A percentile compares a stretch with the other conserved stretches of the same genome.
Evolutionary conservation across 192 early-diverging fungal species (phyloP).

Genomic region (Coemansia reversa): DNA sequence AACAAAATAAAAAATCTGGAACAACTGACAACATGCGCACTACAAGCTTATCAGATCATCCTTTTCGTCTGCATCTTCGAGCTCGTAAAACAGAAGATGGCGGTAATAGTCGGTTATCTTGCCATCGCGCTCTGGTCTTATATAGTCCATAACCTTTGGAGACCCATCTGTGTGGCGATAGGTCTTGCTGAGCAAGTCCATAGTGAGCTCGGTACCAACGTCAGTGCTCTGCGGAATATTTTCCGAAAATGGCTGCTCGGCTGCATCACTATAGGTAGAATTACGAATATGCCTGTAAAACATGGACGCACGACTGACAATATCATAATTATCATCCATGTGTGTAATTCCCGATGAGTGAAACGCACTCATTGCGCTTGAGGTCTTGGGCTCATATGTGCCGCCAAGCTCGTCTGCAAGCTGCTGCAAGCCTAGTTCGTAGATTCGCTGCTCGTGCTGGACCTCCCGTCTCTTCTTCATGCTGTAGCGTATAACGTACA

Average conservation of each 20-base stretch:
- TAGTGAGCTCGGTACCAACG: slow-evolving; percentile 37
- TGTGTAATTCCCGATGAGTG: slow-evolving; percentile 34
- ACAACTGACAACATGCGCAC: not conserved
- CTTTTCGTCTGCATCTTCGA: slow-evolving; percentile 8
- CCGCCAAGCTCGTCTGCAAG: slow-evolving; percentile 50
- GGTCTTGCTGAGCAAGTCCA: slow-evolving; percentile 43
- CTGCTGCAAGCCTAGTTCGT: slow-evolving; percentile 50
- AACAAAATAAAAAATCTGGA: not conserved
- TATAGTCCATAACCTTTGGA: slow-evolving; percentile 43
- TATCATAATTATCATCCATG: slow-evolving; percentile 15
- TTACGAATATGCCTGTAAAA: slow-evolving; percentile 23
- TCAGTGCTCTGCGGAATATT: slow-evolving; percentile 37
- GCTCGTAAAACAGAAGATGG: slow-evolving; percentile 25
- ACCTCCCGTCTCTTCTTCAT: slow-evolving; percentile 25
- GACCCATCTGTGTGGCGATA: slow-evolving; percentile 44
- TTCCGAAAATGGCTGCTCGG: slow-evolving; percentile 40
- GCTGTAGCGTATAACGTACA: slow-evolving; percentile 14
- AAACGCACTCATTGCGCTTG: slow-evolving; percentile 35
- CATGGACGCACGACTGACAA: slow-evolving; percentile 19
- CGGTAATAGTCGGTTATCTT: slow-evolving; percentile 41
- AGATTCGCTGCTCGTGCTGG: slow-evolving; percentile 39
- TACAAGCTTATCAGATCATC: slow-evolving; percentile 24
- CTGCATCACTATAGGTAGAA: slow-evolving; percentile 29
- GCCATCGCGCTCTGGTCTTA: slow-evolving; percentile 40
- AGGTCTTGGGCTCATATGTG: slow-evolving; percentile 45